Evolutionary conservation across 352 stramenopile species (phyloP).

Genomic region (Peronospora tabacina): DNA sequence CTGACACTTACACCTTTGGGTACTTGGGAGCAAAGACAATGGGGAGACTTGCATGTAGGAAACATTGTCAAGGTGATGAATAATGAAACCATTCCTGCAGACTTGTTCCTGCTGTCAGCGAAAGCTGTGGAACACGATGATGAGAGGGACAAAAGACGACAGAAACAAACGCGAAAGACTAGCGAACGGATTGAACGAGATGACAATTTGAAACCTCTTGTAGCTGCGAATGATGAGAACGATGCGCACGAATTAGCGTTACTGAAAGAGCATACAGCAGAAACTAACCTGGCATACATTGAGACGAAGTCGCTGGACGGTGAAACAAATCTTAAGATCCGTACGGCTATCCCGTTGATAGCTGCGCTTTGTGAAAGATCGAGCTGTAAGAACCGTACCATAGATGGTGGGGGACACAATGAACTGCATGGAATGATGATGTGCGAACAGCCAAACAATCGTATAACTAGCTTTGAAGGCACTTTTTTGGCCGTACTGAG

Average conservation of each 20-base stretch:
- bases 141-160: constrained; percentile 14
- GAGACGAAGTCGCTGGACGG: constrained; percentile 82
- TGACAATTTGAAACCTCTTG: neutral
- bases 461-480: constrained; percentile 79
- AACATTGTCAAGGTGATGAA: constrained; percentile 74
- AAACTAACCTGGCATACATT: constrained; percentile 62
- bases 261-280: constrained; percentile 11
- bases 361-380: constrained; percentile 24
- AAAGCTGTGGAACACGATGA: constrained; percentile 48
- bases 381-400: constrained; percentile 3
- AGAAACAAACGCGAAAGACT: neutral
- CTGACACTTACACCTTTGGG: constrained; percentile 39
- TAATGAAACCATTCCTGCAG: constrained; percentile 54
- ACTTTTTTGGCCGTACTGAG: constrained; percentile 45
- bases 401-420: constrained; percentile 29
- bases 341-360: constrained; percentile 55
- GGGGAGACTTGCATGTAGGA: constrained; percentile 67
- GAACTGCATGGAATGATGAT: constrained; percentile 49
- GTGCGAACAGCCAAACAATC: constrained; percentile 77
- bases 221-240: constrained; percentile 1
- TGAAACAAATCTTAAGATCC: constrained; percentile 83
- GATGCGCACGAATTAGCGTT: neutral
- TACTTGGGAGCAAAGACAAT: constrained; percentile 43
- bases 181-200: constrained; percentile 1
- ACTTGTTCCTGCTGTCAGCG: constrained; percentile 59